A percentile compares a stretch with the other conserved stretches of the same genome.
Evolutionary conservation across 805 yeast genomes (phyloP).

Genomic region (Metschnikowia similis): DNA sequence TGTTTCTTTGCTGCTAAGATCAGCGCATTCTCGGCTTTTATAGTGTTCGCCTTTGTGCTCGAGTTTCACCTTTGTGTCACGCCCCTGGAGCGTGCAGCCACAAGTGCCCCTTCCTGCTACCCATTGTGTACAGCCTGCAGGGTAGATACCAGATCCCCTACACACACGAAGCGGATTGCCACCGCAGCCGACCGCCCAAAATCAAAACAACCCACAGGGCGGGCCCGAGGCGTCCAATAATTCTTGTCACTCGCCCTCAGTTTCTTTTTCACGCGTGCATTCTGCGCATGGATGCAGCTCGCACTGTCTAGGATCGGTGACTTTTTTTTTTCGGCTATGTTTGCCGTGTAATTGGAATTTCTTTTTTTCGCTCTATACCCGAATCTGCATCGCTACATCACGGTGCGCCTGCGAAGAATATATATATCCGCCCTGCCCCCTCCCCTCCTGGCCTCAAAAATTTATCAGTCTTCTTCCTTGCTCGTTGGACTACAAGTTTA

Average conservation of each 20-base stretch:
- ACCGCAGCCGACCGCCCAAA: neutral
- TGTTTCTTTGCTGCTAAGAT: no score
- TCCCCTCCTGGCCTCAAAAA: neutral
- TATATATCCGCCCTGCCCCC: neutral
- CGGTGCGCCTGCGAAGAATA: neutral
- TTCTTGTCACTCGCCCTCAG: neutral
- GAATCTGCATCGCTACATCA: constrained; percentile 3
- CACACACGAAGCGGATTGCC: no score
- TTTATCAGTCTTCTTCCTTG: no score
- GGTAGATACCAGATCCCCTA: no score
- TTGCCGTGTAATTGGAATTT: neutral
- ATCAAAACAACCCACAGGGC: neutral
- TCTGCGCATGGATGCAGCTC: neutral
- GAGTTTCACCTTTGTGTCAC: neutral
- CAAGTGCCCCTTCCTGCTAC: neutral
- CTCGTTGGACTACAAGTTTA: no score
- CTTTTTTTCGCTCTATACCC: neutral
- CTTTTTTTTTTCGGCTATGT: constrained; percentile 4
- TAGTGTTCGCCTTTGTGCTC: neutral
- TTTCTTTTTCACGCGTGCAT: constrained; percentile 3
- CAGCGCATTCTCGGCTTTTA: neutral
- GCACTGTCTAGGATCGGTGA: neutral
- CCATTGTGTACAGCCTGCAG: neutral
- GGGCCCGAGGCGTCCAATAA: neutral
- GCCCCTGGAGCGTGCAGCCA: neutral